A percentile compares a stretch with the other conserved stretches of the same genome.
Conservation (phyloP, 805 yeast species). For the Pichia scutulata region DNA sequence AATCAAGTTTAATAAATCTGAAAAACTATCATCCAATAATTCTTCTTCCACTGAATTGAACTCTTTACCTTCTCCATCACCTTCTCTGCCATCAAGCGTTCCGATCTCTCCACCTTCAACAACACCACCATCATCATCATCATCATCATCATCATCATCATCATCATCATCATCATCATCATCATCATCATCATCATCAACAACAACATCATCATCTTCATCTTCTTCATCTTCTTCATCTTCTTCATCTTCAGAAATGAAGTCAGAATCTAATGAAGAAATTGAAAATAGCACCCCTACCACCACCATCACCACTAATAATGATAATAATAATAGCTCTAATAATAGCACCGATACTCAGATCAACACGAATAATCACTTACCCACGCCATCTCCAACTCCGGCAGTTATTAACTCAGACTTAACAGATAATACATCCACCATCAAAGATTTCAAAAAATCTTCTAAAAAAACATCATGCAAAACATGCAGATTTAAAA, state of each 20-base stretch:
- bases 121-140: neutral
- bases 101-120: neutral
- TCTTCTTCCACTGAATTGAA: neutral
- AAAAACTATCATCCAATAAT: constrained; percentile 5
- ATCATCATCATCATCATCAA: neutral
- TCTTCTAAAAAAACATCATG: constrained; percentile 29
- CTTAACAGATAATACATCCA: neutral
- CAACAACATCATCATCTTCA: too few relatives aligned
- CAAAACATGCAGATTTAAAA: constrained; percentile 27
- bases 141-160: neutral
- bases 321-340: too few relatives aligned
- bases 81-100: neutral
- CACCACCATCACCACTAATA: too few relatives aligned
- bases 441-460: neutral
- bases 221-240: too few relatives aligned
- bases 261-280: neutral
- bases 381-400: constrained; percentile 8
- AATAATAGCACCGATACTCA: neutral
- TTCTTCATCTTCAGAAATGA: neutral
- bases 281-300: neutral
- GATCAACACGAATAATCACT: neutral
- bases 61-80: neutral
- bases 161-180: neutral
- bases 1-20: constrained; percentile 30
- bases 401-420: neutral